Conservation (phyloP, 768 basidiomycete genomes). For the Mycena amicta region DNA sequence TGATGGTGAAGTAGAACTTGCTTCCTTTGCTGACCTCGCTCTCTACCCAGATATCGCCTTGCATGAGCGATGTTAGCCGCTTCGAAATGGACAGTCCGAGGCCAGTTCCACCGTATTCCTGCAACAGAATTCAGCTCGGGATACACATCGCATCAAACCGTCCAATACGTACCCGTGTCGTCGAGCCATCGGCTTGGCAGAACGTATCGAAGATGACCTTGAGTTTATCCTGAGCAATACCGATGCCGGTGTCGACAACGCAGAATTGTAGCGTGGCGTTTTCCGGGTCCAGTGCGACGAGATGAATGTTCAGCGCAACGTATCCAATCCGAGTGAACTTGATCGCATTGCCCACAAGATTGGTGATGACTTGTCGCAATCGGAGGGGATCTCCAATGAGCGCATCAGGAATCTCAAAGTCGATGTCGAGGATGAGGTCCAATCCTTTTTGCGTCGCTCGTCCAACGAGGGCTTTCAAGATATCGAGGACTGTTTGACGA, state of each 20-base stretch:
- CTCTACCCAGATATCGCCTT: slow-evolving; percentile 99
- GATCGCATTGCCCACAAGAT: slow-evolving; percentile 95
- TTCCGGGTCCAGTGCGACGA: slow-evolving; percentile 77
- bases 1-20: slow-evolving; percentile 96
- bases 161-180: slow-evolving; percentile 71
- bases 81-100: slow-evolving; percentile 97
- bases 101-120: slow-evolving; percentile 98
- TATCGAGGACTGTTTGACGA: slow-evolving; percentile 95
- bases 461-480: slow-evolving; percentile 96
- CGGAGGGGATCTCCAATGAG: slow-evolving; percentile 96
- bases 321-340: slow-evolving; percentile 94
- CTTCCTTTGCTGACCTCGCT: slow-evolving; percentile 90
- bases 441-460: slow-evolving; percentile 96
- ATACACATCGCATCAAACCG: neutral
- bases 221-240: slow-evolving; percentile 97
- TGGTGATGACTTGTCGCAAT: slow-evolving; percentile 93
- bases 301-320: slow-evolving; percentile 85
- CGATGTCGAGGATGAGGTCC: slow-evolving; percentile 95
- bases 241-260: slow-evolving; percentile 97
- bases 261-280: slow-evolving; percentile 94
- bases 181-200: slow-evolving; percentile 98
- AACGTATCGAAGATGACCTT: slow-evolving; percentile 99
- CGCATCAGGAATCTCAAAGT: slow-evolving; percentile 94
- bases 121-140: slow-evolving; percentile 14
- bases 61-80: slow-evolving; percentile 94